Evolutionary conservation across 148 eudicot genomes (phyloP).

Genomic region (Nyssa sinensis): DNA sequence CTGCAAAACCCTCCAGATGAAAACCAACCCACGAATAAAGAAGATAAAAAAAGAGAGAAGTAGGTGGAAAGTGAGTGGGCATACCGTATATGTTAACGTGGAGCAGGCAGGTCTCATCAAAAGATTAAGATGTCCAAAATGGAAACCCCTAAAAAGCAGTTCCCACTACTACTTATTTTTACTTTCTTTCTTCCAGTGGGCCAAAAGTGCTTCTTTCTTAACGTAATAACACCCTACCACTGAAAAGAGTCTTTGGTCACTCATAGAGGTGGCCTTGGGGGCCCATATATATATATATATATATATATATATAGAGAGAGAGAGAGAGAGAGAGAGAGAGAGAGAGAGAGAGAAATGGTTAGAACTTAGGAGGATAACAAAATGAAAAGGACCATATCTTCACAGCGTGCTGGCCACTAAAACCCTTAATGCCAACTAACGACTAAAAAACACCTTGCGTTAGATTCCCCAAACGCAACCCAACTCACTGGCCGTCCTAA

Average conservation of each 20-base stretch:
- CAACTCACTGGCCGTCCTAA: constrained; percentile 39
- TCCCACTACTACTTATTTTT: constrained; percentile 42
- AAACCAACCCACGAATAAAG: no score
- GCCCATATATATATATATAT: background rate
- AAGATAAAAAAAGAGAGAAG: background rate
- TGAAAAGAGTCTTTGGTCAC: background rate
- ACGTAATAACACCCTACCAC: background rate
- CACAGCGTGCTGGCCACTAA: constrained; percentile 26
- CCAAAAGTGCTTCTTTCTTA: constrained; percentile 12
- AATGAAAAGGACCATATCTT: no score
- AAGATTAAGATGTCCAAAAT: constrained; percentile 15
- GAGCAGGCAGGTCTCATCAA: constrained; percentile 37
- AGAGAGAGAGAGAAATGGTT: no score
- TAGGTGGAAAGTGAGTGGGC: background rate
- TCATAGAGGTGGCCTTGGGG: background rate
- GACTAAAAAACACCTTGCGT: constrained; percentile 20
- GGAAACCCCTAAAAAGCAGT: constrained; percentile 45
- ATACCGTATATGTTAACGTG: constrained; percentile 15
- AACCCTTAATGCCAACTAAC: constrained; percentile 9
- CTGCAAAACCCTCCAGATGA: no score
- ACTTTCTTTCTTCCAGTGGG: constrained; percentile 14
- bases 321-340: no score
- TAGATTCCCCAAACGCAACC: constrained; percentile 24
- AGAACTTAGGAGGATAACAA: no score
- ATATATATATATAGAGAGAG: background rate